A percentile compares a stretch with the other conserved stretches of the same genome.
Conservation (phyloP, 2,329 filamentous ascomycete genomes). For the Diaporthe citri region DNA sequence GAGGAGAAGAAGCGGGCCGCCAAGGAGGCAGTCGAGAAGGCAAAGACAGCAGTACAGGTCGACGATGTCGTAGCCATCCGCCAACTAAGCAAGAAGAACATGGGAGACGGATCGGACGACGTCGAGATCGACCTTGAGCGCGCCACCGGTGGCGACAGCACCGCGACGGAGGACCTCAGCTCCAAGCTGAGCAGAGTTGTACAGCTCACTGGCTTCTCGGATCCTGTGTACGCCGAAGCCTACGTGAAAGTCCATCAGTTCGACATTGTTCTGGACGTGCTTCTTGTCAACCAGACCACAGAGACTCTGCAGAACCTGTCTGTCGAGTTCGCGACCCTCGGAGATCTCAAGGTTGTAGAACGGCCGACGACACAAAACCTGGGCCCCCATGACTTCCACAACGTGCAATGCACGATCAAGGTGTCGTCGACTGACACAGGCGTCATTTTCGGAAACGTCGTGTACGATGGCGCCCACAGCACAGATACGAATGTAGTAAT, state of each 20-base stretch:
- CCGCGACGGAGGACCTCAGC: slow-evolving; percentile 82
- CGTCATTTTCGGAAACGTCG: slow-evolving; percentile 98
- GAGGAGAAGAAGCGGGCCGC: slow-evolving; percentile 98
- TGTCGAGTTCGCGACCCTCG: slow-evolving; percentile 97
- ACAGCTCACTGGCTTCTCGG: slow-evolving; percentile 97
- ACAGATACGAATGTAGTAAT: slow-evolving; percentile 98
- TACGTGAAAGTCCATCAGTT: slow-evolving; percentile 99
- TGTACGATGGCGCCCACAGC: slow-evolving; percentile 93
- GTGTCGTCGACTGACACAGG: slow-evolving; percentile 98
- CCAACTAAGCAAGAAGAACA: slow-evolving; percentile 92
- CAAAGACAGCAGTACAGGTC: slow-evolving; percentile 93
- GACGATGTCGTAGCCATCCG: slow-evolving; percentile 95
- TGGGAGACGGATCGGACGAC: slow-evolving; percentile 83
- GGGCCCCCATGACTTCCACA: slow-evolving; percentile 95
- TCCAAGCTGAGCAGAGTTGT: slow-evolving; percentile 97
- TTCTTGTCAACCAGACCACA: slow-evolving; percentile 96
- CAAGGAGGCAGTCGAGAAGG: slow-evolving; percentile 91
- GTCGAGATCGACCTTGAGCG: slow-evolving; percentile 92
- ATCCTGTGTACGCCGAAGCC: slow-evolving; percentile 97
- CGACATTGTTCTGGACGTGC: slow-evolving; percentile 95
- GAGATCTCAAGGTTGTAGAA: slow-evolving; percentile 98
- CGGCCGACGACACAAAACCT: slow-evolving; percentile 96
- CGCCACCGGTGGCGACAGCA: slow-evolving; percentile 90
- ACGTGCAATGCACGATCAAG: slow-evolving; percentile 98
- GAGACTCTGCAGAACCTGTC: slow-evolving; percentile 97